A percentile compares a stretch with the other conserved stretches of the same genome.
Conservation (phyloP, 805 yeast genomes). For the Yamadazyma akitaensis region DNA sequence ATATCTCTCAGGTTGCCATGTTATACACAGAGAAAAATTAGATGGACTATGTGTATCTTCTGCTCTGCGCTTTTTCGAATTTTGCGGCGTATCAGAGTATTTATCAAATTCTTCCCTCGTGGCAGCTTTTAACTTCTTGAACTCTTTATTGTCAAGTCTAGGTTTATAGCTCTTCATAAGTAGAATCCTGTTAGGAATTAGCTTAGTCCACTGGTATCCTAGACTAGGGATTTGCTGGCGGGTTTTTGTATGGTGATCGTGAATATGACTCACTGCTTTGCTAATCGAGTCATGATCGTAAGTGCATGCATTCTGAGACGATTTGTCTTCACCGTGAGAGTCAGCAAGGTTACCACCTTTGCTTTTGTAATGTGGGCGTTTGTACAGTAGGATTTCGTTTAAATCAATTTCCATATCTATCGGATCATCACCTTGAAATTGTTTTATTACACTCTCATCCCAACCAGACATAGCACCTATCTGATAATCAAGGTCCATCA, state of each 20-base stretch:
- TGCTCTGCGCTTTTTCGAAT: not conserved
- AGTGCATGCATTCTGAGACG: not conserved
- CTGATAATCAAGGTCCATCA: constrained; percentile 55
- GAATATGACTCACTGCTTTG: not conserved
- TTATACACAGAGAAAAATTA: not conserved
- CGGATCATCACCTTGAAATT: constrained; percentile 9
- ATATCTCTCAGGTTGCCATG: constrained; percentile 27
- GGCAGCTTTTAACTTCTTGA: not conserved
- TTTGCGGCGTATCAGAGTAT: not conserved
- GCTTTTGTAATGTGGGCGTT: not conserved
- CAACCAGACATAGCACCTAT: constrained; percentile 74
- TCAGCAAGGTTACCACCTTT: not conserved
- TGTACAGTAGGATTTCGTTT: not conserved
- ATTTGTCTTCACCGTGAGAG: not conserved
- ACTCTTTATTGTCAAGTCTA: constrained; percentile 8
- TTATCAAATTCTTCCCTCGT: not conserved
- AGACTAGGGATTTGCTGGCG: constrained; percentile 28
- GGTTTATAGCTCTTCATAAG: constrained; percentile 30
- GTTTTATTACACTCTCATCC: constrained; percentile 44
- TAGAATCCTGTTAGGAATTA: constrained; percentile 23
- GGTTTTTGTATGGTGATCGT: constrained; percentile 10
- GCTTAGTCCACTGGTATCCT: constrained; percentile 32
- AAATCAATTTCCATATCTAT: not conserved
- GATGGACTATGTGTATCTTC: not conserved
- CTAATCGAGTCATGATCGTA: not conserved